A percentile compares a stretch with the other conserved stretches of the same genome.
Evolutionary conservation across 768 basidiomycete species (phyloP).

Genomic region (Brasilioporus rufonigricans): DNA sequence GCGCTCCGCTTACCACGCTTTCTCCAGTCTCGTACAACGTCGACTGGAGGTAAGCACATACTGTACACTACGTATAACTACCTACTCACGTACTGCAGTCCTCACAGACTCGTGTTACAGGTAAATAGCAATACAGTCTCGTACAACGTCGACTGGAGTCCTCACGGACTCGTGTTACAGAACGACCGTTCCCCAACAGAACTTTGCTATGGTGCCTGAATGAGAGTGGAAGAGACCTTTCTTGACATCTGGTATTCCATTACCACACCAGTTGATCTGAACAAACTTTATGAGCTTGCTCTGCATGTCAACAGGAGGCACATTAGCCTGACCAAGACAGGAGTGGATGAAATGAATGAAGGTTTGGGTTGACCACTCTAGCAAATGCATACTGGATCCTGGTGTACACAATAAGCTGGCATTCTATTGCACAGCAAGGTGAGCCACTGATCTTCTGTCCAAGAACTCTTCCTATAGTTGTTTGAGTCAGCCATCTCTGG

Average conservation of each 20-base stretch:
- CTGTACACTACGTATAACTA: too few species aligned
- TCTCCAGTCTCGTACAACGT: too few species aligned
- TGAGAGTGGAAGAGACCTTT: constrained; percentile 94
- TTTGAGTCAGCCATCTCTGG: constrained; percentile 84
- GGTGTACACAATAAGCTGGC: constrained; percentile 5
- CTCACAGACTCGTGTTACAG: too few species aligned
- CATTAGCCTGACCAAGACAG: neutral
- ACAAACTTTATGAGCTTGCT: constrained; percentile 87
- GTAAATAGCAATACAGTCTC: too few species aligned
- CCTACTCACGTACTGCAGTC: too few species aligned
- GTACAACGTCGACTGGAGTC: too few species aligned
- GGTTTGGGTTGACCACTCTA: constrained; percentile 82
- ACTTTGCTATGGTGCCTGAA: constrained; percentile 73
- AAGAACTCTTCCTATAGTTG: constrained; percentile 94
- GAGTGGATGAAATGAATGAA: constrained; percentile 33
- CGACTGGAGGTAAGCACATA: too few species aligned
- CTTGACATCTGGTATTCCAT: constrained; percentile 88
- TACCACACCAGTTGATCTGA: constrained; percentile 96
- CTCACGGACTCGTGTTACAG: too few species aligned
- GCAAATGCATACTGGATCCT: constrained; percentile 95
- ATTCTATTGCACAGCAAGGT: neutral
- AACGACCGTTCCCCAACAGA: too few species aligned
- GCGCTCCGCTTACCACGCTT: too few species aligned
- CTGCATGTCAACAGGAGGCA: constrained; percentile 47
- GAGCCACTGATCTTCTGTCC: constrained; percentile 70